Conservation (phyloP, 345 rosid genomes). For the Rubroshorea leprosula region DNA sequence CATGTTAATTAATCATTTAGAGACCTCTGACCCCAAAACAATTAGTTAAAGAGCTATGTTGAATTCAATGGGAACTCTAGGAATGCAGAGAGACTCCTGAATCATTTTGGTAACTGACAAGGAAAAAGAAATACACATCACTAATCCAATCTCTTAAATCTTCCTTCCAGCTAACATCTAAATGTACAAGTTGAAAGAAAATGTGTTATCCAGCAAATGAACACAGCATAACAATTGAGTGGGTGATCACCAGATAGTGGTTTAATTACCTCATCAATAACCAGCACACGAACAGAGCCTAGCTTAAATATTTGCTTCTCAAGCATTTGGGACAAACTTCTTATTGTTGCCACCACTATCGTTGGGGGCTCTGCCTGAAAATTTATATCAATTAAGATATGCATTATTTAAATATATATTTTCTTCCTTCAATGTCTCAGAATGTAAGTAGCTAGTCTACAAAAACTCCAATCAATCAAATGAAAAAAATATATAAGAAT, state of each 20-base stretch:
- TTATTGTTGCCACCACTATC: slow-evolving; percentile 78
- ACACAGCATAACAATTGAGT: slow-evolving; percentile 1
- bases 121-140: too few species aligned
- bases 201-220: slow-evolving; percentile 1
- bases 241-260: background rate
- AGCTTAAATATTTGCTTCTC: slow-evolving; percentile 71
- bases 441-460: background rate
- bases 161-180: background rate
- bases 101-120: too few species aligned
- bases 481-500: slow-evolving; percentile 9
- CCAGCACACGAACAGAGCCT: slow-evolving; percentile 61
- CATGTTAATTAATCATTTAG: background rate
- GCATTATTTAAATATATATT: background rate
- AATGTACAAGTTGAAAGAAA: background rate
- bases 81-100: too few species aligned
- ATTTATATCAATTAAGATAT: slow-evolving; percentile 4
- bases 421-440: background rate
- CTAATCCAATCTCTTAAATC: too few species aligned
- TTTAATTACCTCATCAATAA: slow-evolving; percentile 74
- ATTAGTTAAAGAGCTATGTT: background rate
- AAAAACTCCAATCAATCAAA: background rate
- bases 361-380: slow-evolving; percentile 93
- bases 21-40: background rate
- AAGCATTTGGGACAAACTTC: slow-evolving; percentile 79
- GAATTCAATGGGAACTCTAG: too few species aligned